Conservation (phyloP, 495 filamentous ascomycete species). For the Xylaria longipes region DNA sequence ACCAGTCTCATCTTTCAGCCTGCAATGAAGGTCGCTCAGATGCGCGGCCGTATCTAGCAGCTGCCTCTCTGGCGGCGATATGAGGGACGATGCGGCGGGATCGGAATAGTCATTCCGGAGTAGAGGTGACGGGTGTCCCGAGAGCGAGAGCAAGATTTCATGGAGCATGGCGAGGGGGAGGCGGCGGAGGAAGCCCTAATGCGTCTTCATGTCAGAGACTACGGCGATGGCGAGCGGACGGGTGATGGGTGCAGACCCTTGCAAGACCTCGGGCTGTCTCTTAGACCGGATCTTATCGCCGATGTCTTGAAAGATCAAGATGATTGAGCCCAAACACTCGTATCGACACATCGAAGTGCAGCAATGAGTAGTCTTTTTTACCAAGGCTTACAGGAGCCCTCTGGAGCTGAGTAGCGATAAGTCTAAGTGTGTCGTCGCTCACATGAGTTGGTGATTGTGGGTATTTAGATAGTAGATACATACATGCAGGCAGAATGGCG, state of each 20-base stretch:
- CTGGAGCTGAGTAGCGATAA: background rate
- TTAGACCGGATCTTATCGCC: slow-evolving; percentile 42
- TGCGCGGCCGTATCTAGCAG: slow-evolving; percentile 77
- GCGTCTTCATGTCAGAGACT: slow-evolving; percentile 13
- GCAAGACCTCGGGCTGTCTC: slow-evolving; percentile 39
- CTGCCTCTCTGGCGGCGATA: slow-evolving; percentile 81
- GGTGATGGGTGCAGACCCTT: slow-evolving; percentile 34
- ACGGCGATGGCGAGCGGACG: background rate
- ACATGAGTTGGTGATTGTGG: background rate
- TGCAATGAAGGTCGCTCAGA: slow-evolving; percentile 76
- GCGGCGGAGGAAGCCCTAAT: slow-evolving; percentile 9
- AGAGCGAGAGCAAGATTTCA: slow-evolving; percentile 93
- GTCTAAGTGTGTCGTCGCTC: background rate
- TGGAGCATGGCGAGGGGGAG: slow-evolving; percentile 76
- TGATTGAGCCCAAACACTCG: slow-evolving; percentile 55
- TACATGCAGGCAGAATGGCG: background rate
- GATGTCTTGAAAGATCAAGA: slow-evolving; percentile 53
- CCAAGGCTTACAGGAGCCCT: background rate
- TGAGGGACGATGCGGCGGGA: slow-evolving; percentile 45
- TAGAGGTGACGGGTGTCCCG: slow-evolving; percentile 88
- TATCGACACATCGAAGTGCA: slow-evolving; percentile 51
- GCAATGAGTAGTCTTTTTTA: background rate
- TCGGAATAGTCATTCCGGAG: slow-evolving; percentile 60
- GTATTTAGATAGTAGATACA: background rate
- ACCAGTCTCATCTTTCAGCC: slow-evolving; percentile 66